Base-by-base conservation (phyloP, 352 stramenopile species). In the Phytopythium litorale region DNA sequence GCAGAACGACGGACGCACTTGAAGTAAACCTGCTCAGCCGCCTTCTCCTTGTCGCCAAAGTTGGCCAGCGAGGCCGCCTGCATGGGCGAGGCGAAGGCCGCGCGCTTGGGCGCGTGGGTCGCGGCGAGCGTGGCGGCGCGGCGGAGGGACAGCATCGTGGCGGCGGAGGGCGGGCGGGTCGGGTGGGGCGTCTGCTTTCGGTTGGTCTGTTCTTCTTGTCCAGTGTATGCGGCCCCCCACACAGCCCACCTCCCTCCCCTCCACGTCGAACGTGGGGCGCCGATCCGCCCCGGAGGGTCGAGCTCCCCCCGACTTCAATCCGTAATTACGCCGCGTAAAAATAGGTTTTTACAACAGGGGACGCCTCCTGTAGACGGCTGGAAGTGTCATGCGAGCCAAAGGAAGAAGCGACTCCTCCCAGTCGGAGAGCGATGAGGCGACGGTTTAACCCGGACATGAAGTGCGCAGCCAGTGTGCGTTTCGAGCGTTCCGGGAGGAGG, bases 1-100 rank as follows among this genome's bases (percentile, higher is more conserved):
- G 33, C 5, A 8, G 11, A 7, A 7, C 33, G 33, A 38, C 45
- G 28, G 18, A 71, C 81, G 62, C 84, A 96, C 87, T 96, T 96
- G 77, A 96, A 96, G 80, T 75, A 96, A 54, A 78, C 73, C 43
- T 65, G 66, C 62, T 96, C 87, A 19, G 75, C 83, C 35, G 83
- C 87, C 57, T 83, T 82, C 72, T 96, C 87, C 77, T 92, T 92
- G 45, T 92, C 75, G 53, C 54, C 63, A 18, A 88, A 69, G 68
- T 90, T 73, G 8, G 62, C 33, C 35, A 83, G 72, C 33, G 81
- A 71, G 59, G 83, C 77, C 38, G 69, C 66, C 56, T 77, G 84
- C 52, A 76, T 66, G 32, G 77, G 73, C 50, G 71, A 75, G 33
- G 76, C 68, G 70, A 84, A 73, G 56, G 72, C 69, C 48, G 58